phyloP scores from a whole-genome alignment of 768 basidiomycete species.

The Amanita molliuscula region DNA sequence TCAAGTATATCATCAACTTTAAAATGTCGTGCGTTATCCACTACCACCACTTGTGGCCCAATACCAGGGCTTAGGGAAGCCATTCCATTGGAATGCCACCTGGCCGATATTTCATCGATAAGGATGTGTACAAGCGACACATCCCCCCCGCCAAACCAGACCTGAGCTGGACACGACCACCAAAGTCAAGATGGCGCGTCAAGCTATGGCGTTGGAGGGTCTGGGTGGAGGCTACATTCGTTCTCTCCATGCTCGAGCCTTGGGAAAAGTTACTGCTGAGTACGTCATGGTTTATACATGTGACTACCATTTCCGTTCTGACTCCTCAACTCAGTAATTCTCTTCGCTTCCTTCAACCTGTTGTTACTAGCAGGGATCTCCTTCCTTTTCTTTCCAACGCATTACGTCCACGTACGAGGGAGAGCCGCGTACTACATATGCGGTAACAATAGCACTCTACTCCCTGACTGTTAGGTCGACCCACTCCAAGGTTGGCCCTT shows the following conservation, averaged over 20 bases:
- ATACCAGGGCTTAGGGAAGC: not conserved
- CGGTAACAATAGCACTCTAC: conserved; percentile 29
- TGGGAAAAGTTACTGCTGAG: conserved; percentile 60
- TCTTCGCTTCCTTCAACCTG: conserved; percentile 26
- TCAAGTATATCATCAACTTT: no score
- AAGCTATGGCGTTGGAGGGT: conserved; percentile 42
- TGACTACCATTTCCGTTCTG: not conserved
- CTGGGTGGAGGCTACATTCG: conserved; percentile 51
- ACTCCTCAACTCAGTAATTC: conserved; percentile 21
- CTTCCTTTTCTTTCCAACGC: conserved; percentile 47
- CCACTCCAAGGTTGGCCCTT: not conserved
- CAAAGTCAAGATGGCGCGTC: conserved; percentile 14
- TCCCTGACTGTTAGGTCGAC: not conserved
- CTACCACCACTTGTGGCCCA: not conserved
- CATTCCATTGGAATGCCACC: not conserved
- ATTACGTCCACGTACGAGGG: conserved; percentile 38
- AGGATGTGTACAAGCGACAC: not conserved
- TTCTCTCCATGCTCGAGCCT: conserved; percentile 48
- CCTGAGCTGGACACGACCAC: conserved; percentile 10
- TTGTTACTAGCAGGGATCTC: conserved; percentile 38
- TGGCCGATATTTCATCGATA: not conserved
- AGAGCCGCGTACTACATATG: conserved; percentile 55
- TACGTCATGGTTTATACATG: conserved; percentile 16
- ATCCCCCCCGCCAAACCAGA: conserved; percentile 11
- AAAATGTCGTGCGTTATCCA: no score